These are phyloP conservation scores for Phoenix roebelenii DNA, from an alignment of 176 grass and related monocot genomes.

Conservation along the genomic window DNA sequence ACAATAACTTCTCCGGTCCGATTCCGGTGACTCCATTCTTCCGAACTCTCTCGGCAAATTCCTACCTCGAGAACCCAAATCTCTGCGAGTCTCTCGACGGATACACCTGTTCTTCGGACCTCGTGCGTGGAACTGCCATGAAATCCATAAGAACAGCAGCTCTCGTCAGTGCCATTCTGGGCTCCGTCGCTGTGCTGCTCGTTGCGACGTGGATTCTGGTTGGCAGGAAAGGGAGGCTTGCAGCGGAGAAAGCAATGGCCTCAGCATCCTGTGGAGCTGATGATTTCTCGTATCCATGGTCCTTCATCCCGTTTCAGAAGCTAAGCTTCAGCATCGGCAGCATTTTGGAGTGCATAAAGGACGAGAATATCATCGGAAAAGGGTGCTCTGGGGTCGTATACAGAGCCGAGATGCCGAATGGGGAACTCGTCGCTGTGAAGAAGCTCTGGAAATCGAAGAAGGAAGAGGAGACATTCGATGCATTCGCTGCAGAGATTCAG, in stretches of 20 bases:
- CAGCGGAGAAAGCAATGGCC: conserved; percentile 25
- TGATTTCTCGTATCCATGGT: conserved; percentile 95
- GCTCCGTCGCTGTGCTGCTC: conserved; percentile 36
- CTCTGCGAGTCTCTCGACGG: conserved; percentile 80
- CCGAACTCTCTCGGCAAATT: conserved; percentile 51
- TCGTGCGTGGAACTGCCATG: conserved; percentile 51
- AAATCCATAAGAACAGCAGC: conserved; percentile 48
- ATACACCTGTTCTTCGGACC: conserved; percentile 47
- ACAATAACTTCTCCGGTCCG: conserved; percentile 93
- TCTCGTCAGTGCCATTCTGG: conserved; percentile 50
- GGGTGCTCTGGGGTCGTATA: conserved; percentile 89
- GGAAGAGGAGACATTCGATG: conserved; percentile 53
- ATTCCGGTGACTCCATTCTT: conserved; percentile 84
- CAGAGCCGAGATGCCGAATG: conserved; percentile 86
- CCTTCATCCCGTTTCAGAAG: conserved; percentile 75
- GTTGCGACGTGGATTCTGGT: conserved; percentile 57
- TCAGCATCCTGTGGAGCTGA: conserved; percentile 30
- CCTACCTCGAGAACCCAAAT: conserved; percentile 47
- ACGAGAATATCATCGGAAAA: conserved; percentile 93
- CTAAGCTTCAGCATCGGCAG: conserved; percentile 59
- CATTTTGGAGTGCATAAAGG: conserved; percentile 73
- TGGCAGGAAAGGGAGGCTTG: conserved; percentile 41
- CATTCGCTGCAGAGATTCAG: conserved; percentile 75
- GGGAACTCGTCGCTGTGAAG: conserved; percentile 78
- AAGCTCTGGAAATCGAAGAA: conserved; percentile 81